Conservation (phyloP, 1,139 yeast genomes). For the Zygosaccharomyces sapae region DNA sequence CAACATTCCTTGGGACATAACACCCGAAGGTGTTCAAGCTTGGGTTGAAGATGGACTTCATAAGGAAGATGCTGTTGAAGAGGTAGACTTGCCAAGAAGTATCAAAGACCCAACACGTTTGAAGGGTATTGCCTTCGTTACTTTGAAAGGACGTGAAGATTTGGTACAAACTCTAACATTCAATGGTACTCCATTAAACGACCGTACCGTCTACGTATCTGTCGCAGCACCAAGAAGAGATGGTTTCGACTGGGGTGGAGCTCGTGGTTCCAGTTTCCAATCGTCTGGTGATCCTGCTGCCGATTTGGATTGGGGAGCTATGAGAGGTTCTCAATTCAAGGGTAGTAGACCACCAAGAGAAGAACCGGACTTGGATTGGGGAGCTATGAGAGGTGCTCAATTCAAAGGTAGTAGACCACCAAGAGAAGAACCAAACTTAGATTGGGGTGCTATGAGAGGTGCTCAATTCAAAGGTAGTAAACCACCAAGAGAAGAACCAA, state of each 20-base stretch:
- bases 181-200: constrained; percentile 60
- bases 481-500: constrained; percentile 45
- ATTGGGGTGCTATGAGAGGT: constrained; percentile 42
- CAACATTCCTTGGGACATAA: constrained; percentile 80
- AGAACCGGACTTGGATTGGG: constrained; percentile 60
- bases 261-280: constrained; percentile 22
- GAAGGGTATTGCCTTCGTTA: constrained; percentile 84
- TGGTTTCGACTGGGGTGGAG: constrained; percentile 35
- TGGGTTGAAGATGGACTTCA: constrained; percentile 67
- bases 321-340: constrained; percentile 30
- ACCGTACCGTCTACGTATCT: constrained; percentile 74
- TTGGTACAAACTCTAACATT: constrained; percentile 68
- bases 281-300: constrained; percentile 39
- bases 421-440: constrained; percentile 35
- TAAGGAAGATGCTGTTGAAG: constrained; percentile 51
- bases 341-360: constrained; percentile 41
- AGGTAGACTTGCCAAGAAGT: constrained; percentile 64
- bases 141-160: constrained; percentile 60
- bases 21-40: constrained; percentile 60
- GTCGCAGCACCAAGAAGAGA: constrained; percentile 85
- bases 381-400: constrained; percentile 46
- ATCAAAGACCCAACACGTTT: constrained; percentile 55
- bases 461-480: constrained; percentile 24
- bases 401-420: constrained; percentile 32
- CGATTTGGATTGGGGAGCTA: constrained; percentile 46